Evolutionary conservation across 768 basidiomycete species (phyloP).

Genomic region (Lactifluus pinguis): DNA sequence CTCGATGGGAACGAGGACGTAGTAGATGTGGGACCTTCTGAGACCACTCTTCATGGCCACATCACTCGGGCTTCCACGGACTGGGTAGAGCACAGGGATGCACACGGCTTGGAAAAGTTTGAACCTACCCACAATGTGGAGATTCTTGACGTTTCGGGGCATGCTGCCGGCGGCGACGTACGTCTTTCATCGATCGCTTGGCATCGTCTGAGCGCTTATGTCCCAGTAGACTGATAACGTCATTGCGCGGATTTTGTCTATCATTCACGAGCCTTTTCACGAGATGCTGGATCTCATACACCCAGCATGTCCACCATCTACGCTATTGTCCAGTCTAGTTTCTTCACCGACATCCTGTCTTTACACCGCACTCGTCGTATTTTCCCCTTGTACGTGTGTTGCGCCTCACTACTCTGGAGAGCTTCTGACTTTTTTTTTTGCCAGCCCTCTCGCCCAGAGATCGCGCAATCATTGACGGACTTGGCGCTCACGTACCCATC

Average conservation of each 20-base stretch:
- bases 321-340: conserved; percentile 41
- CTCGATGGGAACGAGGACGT: conserved; percentile 61
- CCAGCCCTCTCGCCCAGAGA: conserved; percentile 20
- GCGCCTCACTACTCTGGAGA: neutral
- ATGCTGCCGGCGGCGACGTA: conserved; percentile 39
- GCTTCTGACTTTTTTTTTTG: neutral
- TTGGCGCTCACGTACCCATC: conserved; percentile 48
- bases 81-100: conserved; percentile 60
- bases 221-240: conserved; percentile 17
- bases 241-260: conserved; percentile 28
- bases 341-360: conserved; percentile 51
- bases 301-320: conserved; percentile 43
- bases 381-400: conserved; percentile 31
- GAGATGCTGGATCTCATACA: conserved; percentile 45
- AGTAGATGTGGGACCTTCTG: conserved; percentile 54
- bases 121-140: conserved; percentile 61
- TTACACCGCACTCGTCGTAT: conserved; percentile 50
- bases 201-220: neutral
- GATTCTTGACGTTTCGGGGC: conserved; percentile 42
- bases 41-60: conserved; percentile 36
- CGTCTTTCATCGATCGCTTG: conserved; percentile 13
- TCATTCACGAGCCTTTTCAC: conserved; percentile 50
- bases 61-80: conserved; percentile 52
- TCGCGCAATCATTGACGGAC: conserved; percentile 31
- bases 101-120: conserved; percentile 55